Evolutionary conservation across 2,329 filamentous ascomycete species (phyloP), one percentile per base, ranked within the genome.

Genomic region (Diplodia seriata): DNA sequence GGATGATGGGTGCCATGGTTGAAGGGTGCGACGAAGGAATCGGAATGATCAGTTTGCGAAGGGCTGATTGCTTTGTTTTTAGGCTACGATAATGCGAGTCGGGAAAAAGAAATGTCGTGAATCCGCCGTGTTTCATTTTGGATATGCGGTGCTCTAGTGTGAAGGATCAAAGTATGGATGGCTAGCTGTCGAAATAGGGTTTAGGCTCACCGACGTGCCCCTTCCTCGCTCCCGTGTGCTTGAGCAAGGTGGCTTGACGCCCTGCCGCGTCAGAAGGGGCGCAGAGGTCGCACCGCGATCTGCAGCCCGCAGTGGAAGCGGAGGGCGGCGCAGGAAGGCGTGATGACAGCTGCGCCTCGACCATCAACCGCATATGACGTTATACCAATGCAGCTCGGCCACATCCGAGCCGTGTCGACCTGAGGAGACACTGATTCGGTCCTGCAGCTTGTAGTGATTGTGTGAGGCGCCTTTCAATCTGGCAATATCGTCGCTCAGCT

Each of bases 1-100:
- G 33, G 74, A 76, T 55, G 72, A 74, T 23, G 72, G 71, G 5
- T 76, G 74, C 57, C 74, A 75, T 68, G 72, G 73, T 33, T 73
- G 67, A 72, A 51, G 20, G 15, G 40, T 43, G 1, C 43, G 43
- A 47, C 43, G 43, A n/a, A 15, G 14, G 38, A 18, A 43, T 43
- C 14, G 38, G 38, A 11, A 14, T 23, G 23, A 23, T 23, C 23
- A 23, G 6, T 14, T 5, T 5, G 38, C 18, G 38, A 43, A 43
- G 15, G 18, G 43, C 18, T 47, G 43, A 8, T 47, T 47, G 18
- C 18, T 47, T 47, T 47, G 43, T 47, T 47, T 47, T 47, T 47
- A 20, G 23, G 43, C 8, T 20, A 47, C 43, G 43, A 47, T 47
- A 47, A 47, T 47, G 43, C 43, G 43, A 20, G 18, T 20, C 43